Percentiles rank a stretch among this genome's conserved stretches.
phyloP scores from a whole-genome alignment of 768 basidiomycete species.

The Russula sp. region DNA sequence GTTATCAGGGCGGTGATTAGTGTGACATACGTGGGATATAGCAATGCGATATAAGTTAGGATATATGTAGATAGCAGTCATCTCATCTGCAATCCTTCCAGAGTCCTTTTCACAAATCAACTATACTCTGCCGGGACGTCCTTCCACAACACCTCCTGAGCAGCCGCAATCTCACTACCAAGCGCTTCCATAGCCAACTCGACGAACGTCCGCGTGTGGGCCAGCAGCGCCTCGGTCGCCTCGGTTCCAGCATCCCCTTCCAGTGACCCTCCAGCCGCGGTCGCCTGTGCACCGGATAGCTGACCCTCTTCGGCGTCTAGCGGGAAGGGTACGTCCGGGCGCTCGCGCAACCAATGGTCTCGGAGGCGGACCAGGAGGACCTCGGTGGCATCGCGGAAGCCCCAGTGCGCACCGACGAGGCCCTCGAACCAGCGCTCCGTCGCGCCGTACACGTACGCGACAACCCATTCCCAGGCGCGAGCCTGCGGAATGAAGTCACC shows the following conservation, averaged over 20 bases:
- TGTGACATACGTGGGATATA: not conserved
- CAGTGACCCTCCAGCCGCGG: not conserved
- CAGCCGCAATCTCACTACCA: slow-evolving; percentile 3
- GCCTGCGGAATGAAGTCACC: slow-evolving; percentile 17
- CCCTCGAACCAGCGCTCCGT: slow-evolving; percentile 33
- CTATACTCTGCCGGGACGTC: not conserved
- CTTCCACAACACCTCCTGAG: slow-evolving; percentile 1
- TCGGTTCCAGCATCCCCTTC: not conserved
- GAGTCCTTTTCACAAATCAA: not conserved
- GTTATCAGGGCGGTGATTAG: not conserved
- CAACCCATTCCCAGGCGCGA: slow-evolving; percentile 28
- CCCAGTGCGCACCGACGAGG: slow-evolving; percentile 29
- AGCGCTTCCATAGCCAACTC: slow-evolving; percentile 20
- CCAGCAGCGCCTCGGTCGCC: slow-evolving; percentile 1
- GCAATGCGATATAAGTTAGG: not conserved
- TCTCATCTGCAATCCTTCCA: not conserved
- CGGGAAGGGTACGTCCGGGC: slow-evolving; percentile 27
- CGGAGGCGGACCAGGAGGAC: slow-evolving; percentile 26
- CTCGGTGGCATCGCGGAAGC: slow-evolving; percentile 26
- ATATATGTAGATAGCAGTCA: not conserved
- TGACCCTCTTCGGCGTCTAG: slow-evolving; percentile 17
- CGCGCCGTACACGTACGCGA: slow-evolving; percentile 29
- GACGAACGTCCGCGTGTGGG: slow-evolving; percentile 12
- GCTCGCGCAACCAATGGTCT: slow-evolving; percentile 27
- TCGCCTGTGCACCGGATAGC: not conserved